These are phyloP conservation scores for Verticillium zaregamsianum DNA, from an alignment of 2,329 filamentous ascomycete species.

Conservation along the genomic window DNA sequence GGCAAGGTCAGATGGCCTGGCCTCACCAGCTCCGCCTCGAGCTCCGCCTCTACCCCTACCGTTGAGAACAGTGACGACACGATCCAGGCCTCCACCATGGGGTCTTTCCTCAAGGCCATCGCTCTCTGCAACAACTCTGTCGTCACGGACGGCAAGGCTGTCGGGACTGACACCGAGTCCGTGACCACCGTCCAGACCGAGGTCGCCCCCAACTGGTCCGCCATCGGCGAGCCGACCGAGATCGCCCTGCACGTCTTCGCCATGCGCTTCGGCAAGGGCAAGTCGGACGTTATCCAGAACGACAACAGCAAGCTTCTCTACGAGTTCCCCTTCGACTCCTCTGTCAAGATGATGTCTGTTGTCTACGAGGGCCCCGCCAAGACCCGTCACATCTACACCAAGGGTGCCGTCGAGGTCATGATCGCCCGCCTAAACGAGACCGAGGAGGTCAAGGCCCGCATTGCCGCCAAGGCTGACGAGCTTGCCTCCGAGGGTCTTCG, in stretches of 20 bases:
- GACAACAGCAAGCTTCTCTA: conserved; percentile 46
- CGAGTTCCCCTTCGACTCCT: conserved; percentile 71
- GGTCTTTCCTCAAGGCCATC: conserved; percentile 48
- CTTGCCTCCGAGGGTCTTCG: conserved; percentile 62
- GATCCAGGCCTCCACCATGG: conserved; percentile 29
- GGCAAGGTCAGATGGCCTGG: conserved; percentile 44
- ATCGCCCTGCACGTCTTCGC: conserved; percentile 72
- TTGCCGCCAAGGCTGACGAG: conserved; percentile 46
- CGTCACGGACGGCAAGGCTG: conserved; percentile 42
- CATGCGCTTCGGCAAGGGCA: conserved; percentile 58
- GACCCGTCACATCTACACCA: conserved; percentile 44
- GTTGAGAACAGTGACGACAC: conserved; percentile 20
- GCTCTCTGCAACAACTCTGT: conserved; percentile 59
- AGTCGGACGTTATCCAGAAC: conserved; percentile 31
- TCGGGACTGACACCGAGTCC: conserved; percentile 42
- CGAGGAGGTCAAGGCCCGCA: conserved; percentile 39
- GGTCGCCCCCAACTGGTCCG: conserved; percentile 43
- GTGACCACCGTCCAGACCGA: conserved; percentile 39
- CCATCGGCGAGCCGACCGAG: conserved; percentile 65
- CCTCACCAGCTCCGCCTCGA: conserved; percentile 29
- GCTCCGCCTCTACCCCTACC: conserved; percentile 14
- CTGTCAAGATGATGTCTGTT: conserved; percentile 71
- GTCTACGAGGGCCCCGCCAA: conserved; percentile 44
- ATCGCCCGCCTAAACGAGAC: conserved; percentile 46
- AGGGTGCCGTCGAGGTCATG: conserved; percentile 55